phyloP scores from a whole-genome alignment of 208 protist species.

The Herpetomonas muscarum region DNA sequence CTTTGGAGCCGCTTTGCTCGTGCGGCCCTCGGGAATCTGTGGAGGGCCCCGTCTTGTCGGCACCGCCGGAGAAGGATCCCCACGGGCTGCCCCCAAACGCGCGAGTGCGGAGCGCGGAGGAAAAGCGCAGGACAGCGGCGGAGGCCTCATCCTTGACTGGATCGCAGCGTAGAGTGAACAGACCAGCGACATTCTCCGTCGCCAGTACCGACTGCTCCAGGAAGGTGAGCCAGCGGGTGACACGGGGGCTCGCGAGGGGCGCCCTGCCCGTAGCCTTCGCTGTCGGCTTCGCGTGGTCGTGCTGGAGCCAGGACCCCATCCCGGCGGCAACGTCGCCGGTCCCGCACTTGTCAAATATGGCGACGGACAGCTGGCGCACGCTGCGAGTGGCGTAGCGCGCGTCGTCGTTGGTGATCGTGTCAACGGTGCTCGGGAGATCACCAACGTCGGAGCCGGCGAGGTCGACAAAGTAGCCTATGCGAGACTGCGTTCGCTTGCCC shows the following conservation, averaged over 20 bases:
- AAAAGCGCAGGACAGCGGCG: not conserved
- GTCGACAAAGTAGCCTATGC: slow-evolving; percentile 4
- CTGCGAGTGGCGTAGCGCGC: too few relatives aligned
- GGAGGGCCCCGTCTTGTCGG: too few relatives aligned
- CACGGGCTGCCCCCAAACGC: not conserved
- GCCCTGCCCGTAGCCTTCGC: not conserved
- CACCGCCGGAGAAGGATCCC: too few relatives aligned
- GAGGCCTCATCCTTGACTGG: not conserved
- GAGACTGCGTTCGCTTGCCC: not conserved
- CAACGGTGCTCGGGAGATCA: too few relatives aligned
- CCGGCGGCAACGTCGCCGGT: too few relatives aligned
- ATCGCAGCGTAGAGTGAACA: not conserved
- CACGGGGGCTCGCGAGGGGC: not conserved
- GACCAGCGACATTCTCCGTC: not conserved
- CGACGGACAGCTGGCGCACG: too few relatives aligned
- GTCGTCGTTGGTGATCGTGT: too few relatives aligned
- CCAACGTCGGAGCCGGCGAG: not conserved
- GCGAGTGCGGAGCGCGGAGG: not conserved
- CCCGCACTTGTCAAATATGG: too few relatives aligned
- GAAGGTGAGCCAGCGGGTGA: not conserved
- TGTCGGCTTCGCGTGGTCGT: too few relatives aligned
- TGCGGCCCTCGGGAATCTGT: too few relatives aligned
- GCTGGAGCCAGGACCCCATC: too few relatives aligned
- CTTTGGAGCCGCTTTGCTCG: too few relatives aligned
- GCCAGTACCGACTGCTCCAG: not conserved